These are phyloP conservation scores for Ehretia macrophylla DNA, from an alignment of 257 asterid species.

Conservation along the genomic window DNA sequence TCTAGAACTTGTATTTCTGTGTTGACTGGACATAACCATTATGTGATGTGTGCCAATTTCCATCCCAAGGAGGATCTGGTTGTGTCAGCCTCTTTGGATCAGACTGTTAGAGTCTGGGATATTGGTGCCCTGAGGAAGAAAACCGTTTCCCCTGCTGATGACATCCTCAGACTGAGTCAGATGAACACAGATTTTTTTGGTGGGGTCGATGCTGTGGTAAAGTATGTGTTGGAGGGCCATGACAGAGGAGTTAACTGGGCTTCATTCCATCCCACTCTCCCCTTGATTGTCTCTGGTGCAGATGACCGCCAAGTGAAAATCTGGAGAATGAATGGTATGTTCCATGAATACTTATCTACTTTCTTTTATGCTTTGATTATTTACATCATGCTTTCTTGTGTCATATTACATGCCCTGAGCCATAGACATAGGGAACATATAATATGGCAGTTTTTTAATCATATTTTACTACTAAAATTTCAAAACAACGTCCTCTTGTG, in stretches of 20 bases:
- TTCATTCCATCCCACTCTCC: conserved; percentile 81
- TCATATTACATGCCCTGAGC: too few species aligned
- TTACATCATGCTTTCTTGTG: background rate
- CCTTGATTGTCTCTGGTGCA: conserved; percentile 79
- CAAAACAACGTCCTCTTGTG: too few species aligned
- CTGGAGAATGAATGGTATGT: conserved; percentile 85
- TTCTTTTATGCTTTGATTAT: background rate
- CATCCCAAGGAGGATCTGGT: conserved; percentile 83
- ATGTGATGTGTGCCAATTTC: conserved; percentile 79
- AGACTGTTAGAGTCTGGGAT: conserved; percentile 87
- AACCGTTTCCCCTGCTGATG: conserved; percentile 79
- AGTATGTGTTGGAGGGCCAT: conserved; percentile 82
- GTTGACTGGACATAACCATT: conserved; percentile 82
- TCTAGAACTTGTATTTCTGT: conserved; percentile 80
- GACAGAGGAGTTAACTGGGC: conserved; percentile 91
- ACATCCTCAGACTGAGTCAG: conserved; percentile 60
- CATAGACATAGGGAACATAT: too few species aligned
- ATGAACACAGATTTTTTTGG: conserved; percentile 80
- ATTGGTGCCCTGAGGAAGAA: conserved; percentile 76
- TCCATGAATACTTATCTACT: background rate
- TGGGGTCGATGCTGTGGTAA: conserved; percentile 84
- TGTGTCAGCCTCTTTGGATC: conserved; percentile 87
- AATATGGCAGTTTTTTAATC: too few species aligned
- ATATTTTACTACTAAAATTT: too few species aligned
- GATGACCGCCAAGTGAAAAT: conserved; percentile 83